Base-by-base conservation (phyloP, 2,329 filamentous ascomycete genomes). In the Fusarium sp. region DNA sequence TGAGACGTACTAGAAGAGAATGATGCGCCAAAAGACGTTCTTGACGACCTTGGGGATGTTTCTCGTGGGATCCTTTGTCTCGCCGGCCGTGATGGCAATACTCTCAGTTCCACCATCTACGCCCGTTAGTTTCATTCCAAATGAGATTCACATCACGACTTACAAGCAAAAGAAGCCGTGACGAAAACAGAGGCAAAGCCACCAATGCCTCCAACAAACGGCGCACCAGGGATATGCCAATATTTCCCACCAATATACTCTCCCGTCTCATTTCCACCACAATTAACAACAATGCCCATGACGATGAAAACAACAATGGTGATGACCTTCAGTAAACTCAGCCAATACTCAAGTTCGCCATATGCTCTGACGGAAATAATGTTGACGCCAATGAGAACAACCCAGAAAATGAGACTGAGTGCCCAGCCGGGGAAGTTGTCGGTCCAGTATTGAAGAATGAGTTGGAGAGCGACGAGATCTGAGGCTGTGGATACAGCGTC, bases 61-160 rank as follows among this genome's bases (percentile, higher is more conserved):
- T 70, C 85, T 86, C 22, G 87, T 84, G 0, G 90, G 90, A 71
- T 91, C 85, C 72, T 87, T 88, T 4, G 90, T 91, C 78, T 92
- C 90, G 46, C 90, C 90, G 2, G 90, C 90, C 0, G 90, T 91
- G 63, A 92, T 89, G 55, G 89, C 89, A 53, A 92, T 90, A 38
- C 86, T 88, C 78, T 91, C 90, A 5, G 89, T 91, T 57, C 89
- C 90, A 38, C 80, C 80, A 38, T 81, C 80, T 81, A 13, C 33
- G 8, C 22, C 42, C 35, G 27, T 58, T 13, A 62, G 53, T 15
- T 27, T 9, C 39, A 15, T 38, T 6, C 3, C 17, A 7, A 15
- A 7, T 4, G n/a, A 14, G n/a, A 11, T 25, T 25, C 47, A 14
- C 12, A 20, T 25, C 4, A 3, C 15, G 3, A 82, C 85, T 83